Base-by-base conservation (phyloP, 257 asterid genomes). In the Jasminum sambac region DNA sequence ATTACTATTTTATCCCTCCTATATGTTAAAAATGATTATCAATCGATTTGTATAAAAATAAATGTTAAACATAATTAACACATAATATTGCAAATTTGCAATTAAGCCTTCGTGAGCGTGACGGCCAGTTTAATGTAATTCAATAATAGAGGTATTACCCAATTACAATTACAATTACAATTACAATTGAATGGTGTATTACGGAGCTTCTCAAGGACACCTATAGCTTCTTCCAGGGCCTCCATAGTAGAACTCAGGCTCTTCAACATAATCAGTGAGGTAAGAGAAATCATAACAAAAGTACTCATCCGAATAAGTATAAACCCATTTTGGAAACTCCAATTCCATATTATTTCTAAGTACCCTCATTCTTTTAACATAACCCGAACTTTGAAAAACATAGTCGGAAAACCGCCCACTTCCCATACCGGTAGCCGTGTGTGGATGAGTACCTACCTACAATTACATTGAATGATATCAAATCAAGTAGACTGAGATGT, bases 191-290 rank as follows among this genome's bases (percentile, higher is more conserved):
- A n/a, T n/a, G n/a, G 8, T 0, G 19, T n/a, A 17, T 8, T 50
- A 50, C 17, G 5, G 2, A 6, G n/a, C 1, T 50, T 50, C 11
- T 55, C 34, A 88, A 72, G 78, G 88, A 72, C 96, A 89, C 5
- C 7, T 5, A 0, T 64, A 64, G 61, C 34, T 76, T 24, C 81
- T 75, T 34, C 92, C 95, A 3, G 96, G 95, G 0, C 96, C 96
- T 42, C 92, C 96, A 84, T 73, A 90, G 63, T 73, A 84, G 30
- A 90, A 85, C 79, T 87, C 92, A 55, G 96, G 96, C 25, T 90
- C 95, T 16, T 41, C 66, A 24, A 83, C 76, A 78, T 81, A 88
- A 65, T 85, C 95, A 61, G 44, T 38, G 2, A 78, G 1, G 24
- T 41, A 83, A 3, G 13, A 73, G 19, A 57, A 10, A 16, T 68